These are phyloP conservation scores for Cercospora nicotianae DNA, from an alignment of 2,329 filamentous ascomycete species.

Conservation along the genomic window DNA sequence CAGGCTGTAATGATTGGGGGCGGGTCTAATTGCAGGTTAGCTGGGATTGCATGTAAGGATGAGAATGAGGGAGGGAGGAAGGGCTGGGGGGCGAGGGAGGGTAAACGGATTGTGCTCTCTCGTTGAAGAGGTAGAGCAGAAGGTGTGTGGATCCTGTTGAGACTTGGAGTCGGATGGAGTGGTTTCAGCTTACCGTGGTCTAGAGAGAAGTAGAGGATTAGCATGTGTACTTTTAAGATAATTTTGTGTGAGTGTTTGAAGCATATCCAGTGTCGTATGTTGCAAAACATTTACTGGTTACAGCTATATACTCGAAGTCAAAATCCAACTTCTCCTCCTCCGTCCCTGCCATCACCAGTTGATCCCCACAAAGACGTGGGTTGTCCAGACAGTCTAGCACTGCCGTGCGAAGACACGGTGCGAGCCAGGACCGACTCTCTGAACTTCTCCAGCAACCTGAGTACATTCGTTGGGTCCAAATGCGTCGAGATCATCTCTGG, in stretches of 20 bases:
- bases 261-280: neutral
- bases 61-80: no score
- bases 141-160: neutral
- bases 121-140: neutral
- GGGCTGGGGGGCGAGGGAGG: no score
- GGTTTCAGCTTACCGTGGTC: neutral
- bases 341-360: neutral
- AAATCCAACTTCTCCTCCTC: neutral
- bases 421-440: neutral
- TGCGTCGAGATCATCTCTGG: neutral
- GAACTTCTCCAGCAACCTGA: neutral
- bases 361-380: neutral
- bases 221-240: neutral
- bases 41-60: no score
- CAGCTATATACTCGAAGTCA: neutral
- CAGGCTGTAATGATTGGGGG: neutral
- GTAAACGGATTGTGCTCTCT: neutral
- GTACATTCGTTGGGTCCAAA: neutral
- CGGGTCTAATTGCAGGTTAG: no score
- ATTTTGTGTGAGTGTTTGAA: neutral
- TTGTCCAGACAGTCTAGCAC: neutral
- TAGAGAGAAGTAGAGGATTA: neutral
- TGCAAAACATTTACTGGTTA: neutral
- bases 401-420: neutral
- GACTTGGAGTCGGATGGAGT: neutral